Percentiles rank a stretch among this genome's conserved stretches.
Evolutionary conservation across 2,329 filamentous ascomycete species (phyloP).

Genomic region (Bretziella fagacearum): DNA sequence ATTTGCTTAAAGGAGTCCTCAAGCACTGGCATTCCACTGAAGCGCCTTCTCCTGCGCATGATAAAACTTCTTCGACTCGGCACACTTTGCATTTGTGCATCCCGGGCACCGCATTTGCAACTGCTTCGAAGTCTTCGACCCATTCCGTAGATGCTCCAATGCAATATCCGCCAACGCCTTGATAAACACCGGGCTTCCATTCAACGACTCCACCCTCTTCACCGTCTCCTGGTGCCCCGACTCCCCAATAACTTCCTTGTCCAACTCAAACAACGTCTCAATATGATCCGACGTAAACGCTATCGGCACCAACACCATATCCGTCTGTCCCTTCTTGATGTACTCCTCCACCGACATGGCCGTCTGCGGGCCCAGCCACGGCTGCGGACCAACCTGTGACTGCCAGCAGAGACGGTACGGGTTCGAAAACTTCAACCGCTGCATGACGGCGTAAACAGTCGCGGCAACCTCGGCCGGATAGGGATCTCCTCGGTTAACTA

Average conservation of each 20-base stretch:
- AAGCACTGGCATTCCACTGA: not conserved
- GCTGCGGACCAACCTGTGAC: slow-evolving; percentile 86
- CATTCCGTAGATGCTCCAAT: slow-evolving; percentile 55
- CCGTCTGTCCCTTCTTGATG: slow-evolving; percentile 77
- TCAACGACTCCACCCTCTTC: slow-evolving; percentile 81
- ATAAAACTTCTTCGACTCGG: slow-evolving; percentile 58
- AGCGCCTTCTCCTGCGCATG: slow-evolving; percentile 7
- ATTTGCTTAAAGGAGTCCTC: not conserved
- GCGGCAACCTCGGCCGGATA: slow-evolving; percentile 93
- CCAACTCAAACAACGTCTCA: slow-evolving; percentile 86
- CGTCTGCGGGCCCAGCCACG: slow-evolving; percentile 93
- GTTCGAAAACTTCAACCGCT: slow-evolving; percentile 71
- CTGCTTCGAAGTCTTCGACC: slow-evolving; percentile 54
- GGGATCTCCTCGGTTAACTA: slow-evolving; percentile 88
- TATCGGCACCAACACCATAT: slow-evolving; percentile 82
- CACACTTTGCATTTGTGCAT: slow-evolving; percentile 76
- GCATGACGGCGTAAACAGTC: slow-evolving; percentile 94
- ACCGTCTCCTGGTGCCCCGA: slow-evolving; percentile 60
- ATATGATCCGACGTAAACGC: slow-evolving; percentile 99
- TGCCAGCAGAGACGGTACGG: slow-evolving; percentile 94
- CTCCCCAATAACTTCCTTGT: slow-evolving; percentile 87
- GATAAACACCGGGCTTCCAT: slow-evolving; percentile 83
- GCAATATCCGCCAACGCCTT: slow-evolving; percentile 76
- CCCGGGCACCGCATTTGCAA: slow-evolving; percentile 86
- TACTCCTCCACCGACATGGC: slow-evolving; percentile 75